phyloP scores from a whole-genome alignment of 169 alveolate species.

The Cryptosporidium muris region DNA sequence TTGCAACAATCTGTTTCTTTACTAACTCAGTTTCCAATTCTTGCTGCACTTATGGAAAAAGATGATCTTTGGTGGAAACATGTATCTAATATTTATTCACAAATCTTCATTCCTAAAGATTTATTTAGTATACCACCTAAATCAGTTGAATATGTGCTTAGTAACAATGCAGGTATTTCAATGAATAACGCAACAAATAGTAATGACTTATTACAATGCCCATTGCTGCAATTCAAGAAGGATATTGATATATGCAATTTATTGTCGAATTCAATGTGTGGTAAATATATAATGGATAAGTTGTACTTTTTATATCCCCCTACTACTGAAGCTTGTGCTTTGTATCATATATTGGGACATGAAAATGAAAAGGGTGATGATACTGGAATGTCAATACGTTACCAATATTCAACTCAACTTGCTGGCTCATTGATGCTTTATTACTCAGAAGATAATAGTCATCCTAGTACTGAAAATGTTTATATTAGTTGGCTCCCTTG shows the following conservation, averaged over 20 bases:
- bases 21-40: neutral
- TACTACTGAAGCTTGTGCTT: conserved; percentile 24
- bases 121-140: conserved; percentile 23
- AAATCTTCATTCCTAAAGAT: conserved; percentile 26
- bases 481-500: conserved; percentile 8
- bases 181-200: neutral
- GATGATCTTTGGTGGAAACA: conserved; percentile 69
- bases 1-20: too few species aligned
- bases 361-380: neutral
- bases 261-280: conserved; percentile 20
- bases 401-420: neutral
- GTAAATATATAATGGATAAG: conserved; percentile 24
- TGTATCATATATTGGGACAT: conserved; percentile 4
- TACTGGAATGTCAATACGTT: neutral
- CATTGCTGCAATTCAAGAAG: neutral
- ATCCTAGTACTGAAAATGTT: neutral
- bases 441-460: conserved; percentile 9
- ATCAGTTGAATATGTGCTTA: neutral
- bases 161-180: neutral
- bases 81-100: conserved; percentile 34
- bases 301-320: conserved; percentile 24
- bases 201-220: too few species aligned
- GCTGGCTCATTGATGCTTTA: neutral
- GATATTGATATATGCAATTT: conserved; percentile 38
- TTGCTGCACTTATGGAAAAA: conserved; percentile 23